These are phyloP conservation scores for Viola odorata DNA, from an alignment of 345 rosid species.

Conservation along the genomic window DNA sequence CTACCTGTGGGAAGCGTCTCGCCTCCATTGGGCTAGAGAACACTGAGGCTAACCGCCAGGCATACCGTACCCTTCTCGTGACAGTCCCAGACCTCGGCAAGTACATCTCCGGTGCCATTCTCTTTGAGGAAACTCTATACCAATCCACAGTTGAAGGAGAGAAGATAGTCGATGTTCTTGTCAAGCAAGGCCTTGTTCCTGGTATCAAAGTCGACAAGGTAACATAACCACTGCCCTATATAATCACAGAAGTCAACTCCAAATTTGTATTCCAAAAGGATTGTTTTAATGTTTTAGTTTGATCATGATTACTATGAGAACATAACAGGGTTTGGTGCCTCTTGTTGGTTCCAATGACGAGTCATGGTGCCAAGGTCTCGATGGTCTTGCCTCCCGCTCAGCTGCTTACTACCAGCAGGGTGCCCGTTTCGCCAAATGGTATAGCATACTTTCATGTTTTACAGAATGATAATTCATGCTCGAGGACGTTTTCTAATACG, in stretches of 20 bases:
- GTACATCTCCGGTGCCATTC: slow-evolving; percentile 85
- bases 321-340: slow-evolving; percentile 87
- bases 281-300: not conserved
- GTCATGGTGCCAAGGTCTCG: slow-evolving; percentile 99
- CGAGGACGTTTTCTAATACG: too few relatives aligned
- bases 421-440: slow-evolving; percentile 99
- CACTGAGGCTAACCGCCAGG: slow-evolving; percentile 96
- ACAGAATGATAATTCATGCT: not conserved
- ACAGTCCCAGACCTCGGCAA: slow-evolving; percentile 78
- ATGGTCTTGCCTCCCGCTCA: slow-evolving; percentile 85
- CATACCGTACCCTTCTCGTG: slow-evolving; percentile 83
- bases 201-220: slow-evolving; percentile 99
- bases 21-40: slow-evolving; percentile 93
- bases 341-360: slow-evolving; percentile 83
- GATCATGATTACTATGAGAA: slow-evolving; percentile 7
- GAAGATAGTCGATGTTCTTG: slow-evolving; percentile 89
- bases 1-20: slow-evolving; percentile 94
- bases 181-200: slow-evolving; percentile 85
- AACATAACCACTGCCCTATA: not conserved
- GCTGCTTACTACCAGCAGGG: slow-evolving; percentile 99
- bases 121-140: slow-evolving; percentile 95
- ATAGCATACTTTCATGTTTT: not conserved
- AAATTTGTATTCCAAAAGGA: not conserved
- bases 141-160: slow-evolving; percentile 82
- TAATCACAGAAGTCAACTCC: not conserved